phyloP scores from a whole-genome alignment of 306 rosid species.

The Canavalia ensiformis region DNA sequence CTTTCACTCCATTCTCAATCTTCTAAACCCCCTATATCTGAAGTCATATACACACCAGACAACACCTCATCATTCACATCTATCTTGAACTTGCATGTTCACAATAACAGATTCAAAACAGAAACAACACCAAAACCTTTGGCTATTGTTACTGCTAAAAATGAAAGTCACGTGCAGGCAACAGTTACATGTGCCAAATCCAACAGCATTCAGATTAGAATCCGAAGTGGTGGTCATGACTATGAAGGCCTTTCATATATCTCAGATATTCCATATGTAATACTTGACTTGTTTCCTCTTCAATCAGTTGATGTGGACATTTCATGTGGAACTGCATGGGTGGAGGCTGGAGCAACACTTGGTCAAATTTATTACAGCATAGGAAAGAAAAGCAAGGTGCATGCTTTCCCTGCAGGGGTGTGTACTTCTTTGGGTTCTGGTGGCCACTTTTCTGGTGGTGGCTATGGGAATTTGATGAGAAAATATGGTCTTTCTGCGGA shows the following conservation, averaged over 20 bases:
- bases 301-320: constrained; percentile 8
- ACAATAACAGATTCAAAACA: constrained; percentile 36
- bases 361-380: constrained; percentile 48
- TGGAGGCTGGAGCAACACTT: constrained; percentile 48
- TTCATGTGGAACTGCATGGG: background rate
- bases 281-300: constrained; percentile 47
- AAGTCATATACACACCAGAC: constrained; percentile 11
- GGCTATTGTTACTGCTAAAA: constrained; percentile 25
- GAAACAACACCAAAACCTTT: constrained; percentile 45
- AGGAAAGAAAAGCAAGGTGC: background rate
- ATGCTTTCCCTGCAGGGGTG: constrained; percentile 65
- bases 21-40: background rate
- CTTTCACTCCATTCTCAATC: background rate
- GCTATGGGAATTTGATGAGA: constrained; percentile 80
- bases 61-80: constrained; percentile 8
- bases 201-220: constrained; percentile 39
- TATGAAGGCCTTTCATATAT: constrained; percentile 48
- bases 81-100: constrained; percentile 37
- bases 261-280: constrained; percentile 39
- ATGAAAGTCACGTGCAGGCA: constrained; percentile 30
- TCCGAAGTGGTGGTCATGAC: constrained; percentile 59
- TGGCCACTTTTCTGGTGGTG: constrained; percentile 82
- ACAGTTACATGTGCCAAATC: constrained; percentile 47
- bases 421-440: constrained; percentile 69
- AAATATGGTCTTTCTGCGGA: constrained; percentile 80